Conservation (phyloP, 768 basidiomycete species). For the Hysterangium stoloniferum region DNA sequence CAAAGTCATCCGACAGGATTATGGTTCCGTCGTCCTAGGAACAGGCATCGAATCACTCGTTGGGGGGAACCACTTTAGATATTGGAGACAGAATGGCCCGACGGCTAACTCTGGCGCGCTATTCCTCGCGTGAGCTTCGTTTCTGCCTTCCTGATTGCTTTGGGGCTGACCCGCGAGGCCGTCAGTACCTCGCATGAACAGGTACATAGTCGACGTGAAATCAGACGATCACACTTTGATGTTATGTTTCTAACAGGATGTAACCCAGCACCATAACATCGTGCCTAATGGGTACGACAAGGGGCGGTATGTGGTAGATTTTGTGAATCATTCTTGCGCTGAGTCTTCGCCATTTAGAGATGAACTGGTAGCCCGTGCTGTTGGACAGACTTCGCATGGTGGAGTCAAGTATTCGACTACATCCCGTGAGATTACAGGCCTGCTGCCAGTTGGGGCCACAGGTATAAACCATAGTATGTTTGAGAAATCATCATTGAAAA, state of each 20-base stretch:
- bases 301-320: conserved; percentile 19
- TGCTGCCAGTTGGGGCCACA: conserved; percentile 42
- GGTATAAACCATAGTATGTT: conserved; percentile 46
- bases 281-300: conserved; percentile 24
- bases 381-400: conserved; percentile 31
- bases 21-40: neutral
- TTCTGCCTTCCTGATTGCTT: neutral
- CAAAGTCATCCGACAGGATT: conserved; percentile 9
- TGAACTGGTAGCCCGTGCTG: conserved; percentile 31
- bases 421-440: conserved; percentile 40
- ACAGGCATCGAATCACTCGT: conserved; percentile 22
- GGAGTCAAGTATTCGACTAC: conserved; percentile 43
- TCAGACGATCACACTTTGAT: neutral
- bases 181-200: conserved; percentile 8
- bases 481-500: neutral
- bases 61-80: conserved; percentile 3
- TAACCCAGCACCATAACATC: conserved; percentile 21
- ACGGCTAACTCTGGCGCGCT: conserved; percentile 24
- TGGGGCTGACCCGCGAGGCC: neutral
- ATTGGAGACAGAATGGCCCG: conserved; percentile 25
- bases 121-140: conserved; percentile 27
- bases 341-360: conserved; percentile 22
- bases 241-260: conserved; percentile 14
- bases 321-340: neutral
- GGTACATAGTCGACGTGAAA: neutral